These are phyloP conservation scores for Reutealis trisperma DNA, from an alignment of 345 rosid species.

Conservation along the genomic window DNA sequence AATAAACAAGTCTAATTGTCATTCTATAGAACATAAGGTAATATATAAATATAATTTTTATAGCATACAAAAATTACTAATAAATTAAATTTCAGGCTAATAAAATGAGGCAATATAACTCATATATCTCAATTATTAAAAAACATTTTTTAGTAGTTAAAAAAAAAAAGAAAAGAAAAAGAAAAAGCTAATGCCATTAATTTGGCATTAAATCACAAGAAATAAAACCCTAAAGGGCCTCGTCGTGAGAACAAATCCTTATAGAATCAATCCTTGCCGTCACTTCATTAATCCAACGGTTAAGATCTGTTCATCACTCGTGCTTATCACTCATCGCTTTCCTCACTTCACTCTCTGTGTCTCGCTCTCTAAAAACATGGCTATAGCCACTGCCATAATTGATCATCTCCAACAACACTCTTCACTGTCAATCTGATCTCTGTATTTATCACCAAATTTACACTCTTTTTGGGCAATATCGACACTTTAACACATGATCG, in stretches of 20 bases:
- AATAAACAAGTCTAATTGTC: too few relatives aligned
- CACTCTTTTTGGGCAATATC: slow-evolving; percentile 8
- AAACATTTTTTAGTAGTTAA: too few relatives aligned
- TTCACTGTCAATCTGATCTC: slow-evolving; percentile 23
- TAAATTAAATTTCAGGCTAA: too few relatives aligned
- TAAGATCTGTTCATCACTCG: slow-evolving; percentile 21
- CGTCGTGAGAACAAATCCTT: slow-evolving; percentile 35
- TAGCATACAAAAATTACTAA: neutral
- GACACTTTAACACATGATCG: neutral
- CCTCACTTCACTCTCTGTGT: slow-evolving; percentile 23
- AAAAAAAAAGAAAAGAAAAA: neutral
- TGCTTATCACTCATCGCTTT: slow-evolving; percentile 41
- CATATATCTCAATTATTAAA: too few relatives aligned
- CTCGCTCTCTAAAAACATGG: slow-evolving; percentile 20
- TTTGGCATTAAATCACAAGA: slow-evolving; percentile 14
- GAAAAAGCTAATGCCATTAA: neutral
- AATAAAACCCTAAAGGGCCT: slow-evolving; percentile 48
- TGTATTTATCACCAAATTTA: neutral
- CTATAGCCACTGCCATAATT: slow-evolving; percentile 13
- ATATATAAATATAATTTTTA: too few relatives aligned
- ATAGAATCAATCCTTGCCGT: slow-evolving; percentile 38
- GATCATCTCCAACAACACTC: slow-evolving; percentile 17
- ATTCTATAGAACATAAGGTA: too few relatives aligned
- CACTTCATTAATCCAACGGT: slow-evolving; percentile 39
- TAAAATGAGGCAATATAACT: too few relatives aligned